Conservation (phyloP, 2,329 filamentous ascomycete species). For the Pestalotiopsis sp. region DNA sequence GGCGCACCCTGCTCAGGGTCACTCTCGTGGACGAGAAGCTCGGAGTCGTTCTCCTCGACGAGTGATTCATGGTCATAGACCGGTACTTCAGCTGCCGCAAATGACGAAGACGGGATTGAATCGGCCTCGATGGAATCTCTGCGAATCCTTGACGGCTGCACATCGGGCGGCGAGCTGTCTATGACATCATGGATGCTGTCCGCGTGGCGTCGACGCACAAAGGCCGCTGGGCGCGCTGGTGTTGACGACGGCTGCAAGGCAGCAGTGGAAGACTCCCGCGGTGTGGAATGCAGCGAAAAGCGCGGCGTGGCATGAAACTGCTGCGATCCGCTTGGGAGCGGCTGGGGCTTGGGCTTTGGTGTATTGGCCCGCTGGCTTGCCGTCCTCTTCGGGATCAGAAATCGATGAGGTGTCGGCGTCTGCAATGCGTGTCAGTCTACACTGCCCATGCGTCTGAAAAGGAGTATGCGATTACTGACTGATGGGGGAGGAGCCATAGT, state of each 20-base stretch:
- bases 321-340: slow-evolving; percentile 26
- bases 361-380: slow-evolving; percentile 24
- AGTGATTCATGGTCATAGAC: background rate
- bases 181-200: slow-evolving; percentile 27
- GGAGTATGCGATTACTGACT: background rate
- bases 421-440: slow-evolving; percentile 8
- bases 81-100: background rate
- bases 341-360: slow-evolving; percentile 20
- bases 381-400: slow-evolving; percentile 33
- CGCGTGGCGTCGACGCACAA: slow-evolving; percentile 21
- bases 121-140: slow-evolving; percentile 15
- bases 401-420: slow-evolving; percentile 36
- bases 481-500: background rate
- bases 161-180: slow-evolving; percentile 31
- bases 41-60: too few species aligned
- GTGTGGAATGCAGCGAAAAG: slow-evolving; percentile 35
- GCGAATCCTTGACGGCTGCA: slow-evolving; percentile 12
- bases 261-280: slow-evolving; percentile 17
- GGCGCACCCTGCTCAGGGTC: slow-evolving; percentile 14
- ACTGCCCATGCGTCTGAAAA: background rate
- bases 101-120: slow-evolving; percentile 11
- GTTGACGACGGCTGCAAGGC: slow-evolving; percentile 12
- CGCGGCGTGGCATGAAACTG: slow-evolving; percentile 36
- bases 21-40: background rate
- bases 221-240: slow-evolving; percentile 22